These are phyloP conservation scores for Xylaria digitata DNA, from an alignment of 2,329 filamentous ascomycete genomes.

Conservation along the genomic window DNA sequence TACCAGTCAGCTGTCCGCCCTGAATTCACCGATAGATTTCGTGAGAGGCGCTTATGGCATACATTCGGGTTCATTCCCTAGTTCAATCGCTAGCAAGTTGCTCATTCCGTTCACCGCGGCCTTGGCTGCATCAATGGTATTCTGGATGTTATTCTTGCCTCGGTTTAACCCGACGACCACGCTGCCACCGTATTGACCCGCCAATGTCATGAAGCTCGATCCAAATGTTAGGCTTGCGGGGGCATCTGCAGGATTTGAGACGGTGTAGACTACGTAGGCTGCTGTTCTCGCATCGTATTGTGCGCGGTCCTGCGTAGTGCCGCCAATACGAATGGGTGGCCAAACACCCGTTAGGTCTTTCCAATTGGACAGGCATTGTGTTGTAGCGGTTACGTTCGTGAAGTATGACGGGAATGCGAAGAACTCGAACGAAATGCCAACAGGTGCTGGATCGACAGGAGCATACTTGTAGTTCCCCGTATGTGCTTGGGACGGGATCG, in stretches of 20 bases:
- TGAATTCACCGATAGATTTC: not conserved
- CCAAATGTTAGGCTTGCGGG: slow-evolving; percentile 64
- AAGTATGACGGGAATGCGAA: slow-evolving; percentile 68
- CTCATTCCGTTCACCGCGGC: slow-evolving; percentile 56
- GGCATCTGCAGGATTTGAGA: slow-evolving; percentile 59
- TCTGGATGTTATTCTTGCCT: slow-evolving; percentile 62
- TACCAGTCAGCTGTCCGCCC: slow-evolving; percentile 20
- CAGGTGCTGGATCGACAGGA: slow-evolving; percentile 55
- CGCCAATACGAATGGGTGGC: slow-evolving; percentile 68
- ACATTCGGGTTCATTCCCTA: slow-evolving; percentile 68
- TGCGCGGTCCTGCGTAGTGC: slow-evolving; percentile 68
- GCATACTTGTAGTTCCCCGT: slow-evolving; percentile 46
- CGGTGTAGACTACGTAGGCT: slow-evolving; percentile 63
- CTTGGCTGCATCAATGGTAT: slow-evolving; percentile 64
- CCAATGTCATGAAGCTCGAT: slow-evolving; percentile 62
- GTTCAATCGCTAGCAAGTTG: slow-evolving; percentile 65
- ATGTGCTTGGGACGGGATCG: slow-evolving; percentile 48
- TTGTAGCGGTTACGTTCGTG: slow-evolving; percentile 61
- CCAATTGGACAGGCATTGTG: slow-evolving; percentile 63
- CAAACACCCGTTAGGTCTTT: slow-evolving; percentile 61
- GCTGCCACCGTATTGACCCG: slow-evolving; percentile 59
- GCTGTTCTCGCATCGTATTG: slow-evolving; percentile 59
- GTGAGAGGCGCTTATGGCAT: not conserved
- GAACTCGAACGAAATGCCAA: slow-evolving; percentile 65
- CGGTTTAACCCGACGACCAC: slow-evolving; percentile 67